A percentile compares a stretch with the other conserved stretches of the same genome.
Conservation (phyloP, 805 yeast genomes). For the Groenewaldozyma salmanticensis region DNA sequence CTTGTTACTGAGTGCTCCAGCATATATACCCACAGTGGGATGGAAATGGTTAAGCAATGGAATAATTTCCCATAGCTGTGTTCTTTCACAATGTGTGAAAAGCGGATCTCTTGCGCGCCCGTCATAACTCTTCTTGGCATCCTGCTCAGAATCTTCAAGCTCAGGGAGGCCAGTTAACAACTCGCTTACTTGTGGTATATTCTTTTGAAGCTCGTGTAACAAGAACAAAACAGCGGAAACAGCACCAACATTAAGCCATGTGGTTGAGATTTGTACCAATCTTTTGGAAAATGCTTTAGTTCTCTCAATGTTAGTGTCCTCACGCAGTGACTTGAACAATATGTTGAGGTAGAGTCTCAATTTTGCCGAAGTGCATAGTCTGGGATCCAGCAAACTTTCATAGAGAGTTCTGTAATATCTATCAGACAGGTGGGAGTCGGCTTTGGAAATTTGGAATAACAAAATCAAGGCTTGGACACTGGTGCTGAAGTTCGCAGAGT, state of each 20-base stretch:
- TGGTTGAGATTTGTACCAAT: conserved; percentile 71
- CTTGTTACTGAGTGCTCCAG: conserved; percentile 38
- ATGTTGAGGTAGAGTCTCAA: conserved; percentile 86
- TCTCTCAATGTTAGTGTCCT: conserved; percentile 51
- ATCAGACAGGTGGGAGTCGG: conserved; percentile 33
- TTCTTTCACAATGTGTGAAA: conserved; percentile 70
- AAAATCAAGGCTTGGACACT: conserved; percentile 85
- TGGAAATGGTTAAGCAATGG: conserved; percentile 77
- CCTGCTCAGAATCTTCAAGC: conserved; percentile 26
- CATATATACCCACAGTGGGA: conserved; percentile 82
- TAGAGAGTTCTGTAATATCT: conserved; percentile 82
- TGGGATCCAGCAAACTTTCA: conserved; percentile 77
- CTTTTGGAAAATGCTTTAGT: conserved; percentile 87
- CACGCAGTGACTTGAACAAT: conserved; percentile 71
- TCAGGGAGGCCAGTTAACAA: conserved; percentile 34
- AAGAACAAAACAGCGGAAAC: conserved; percentile 74
- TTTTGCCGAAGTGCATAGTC: conserved; percentile 79
- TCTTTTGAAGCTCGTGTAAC: conserved; percentile 56
- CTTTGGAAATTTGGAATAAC: conserved; percentile 65
- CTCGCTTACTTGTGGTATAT: conserved; percentile 57
- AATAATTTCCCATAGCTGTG: conserved; percentile 80
- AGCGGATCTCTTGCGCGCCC: conserved; percentile 88
- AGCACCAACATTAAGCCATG: conserved; percentile 85
- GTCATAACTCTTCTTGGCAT: conserved; percentile 45
- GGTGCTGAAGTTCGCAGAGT: conserved; percentile 88